Evolutionary conservation across 2,329 filamentous ascomycete species (phyloP), one percentile per base, ranked within the genome.

Genomic region (Penicillium expansum): DNA sequence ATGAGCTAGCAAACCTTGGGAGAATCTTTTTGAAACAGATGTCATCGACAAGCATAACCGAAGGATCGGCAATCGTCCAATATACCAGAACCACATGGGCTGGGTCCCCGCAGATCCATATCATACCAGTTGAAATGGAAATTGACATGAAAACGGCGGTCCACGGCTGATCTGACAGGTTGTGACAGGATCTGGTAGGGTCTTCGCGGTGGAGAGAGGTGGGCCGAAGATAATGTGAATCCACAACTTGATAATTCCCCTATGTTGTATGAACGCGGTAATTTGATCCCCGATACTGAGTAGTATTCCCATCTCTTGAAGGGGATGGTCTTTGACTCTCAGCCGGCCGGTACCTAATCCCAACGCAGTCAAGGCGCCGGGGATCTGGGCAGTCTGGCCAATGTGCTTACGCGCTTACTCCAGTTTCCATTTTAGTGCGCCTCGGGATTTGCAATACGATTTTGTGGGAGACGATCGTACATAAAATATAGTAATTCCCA

Each of bases 21-120:
- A 29, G 8, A 29, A 29, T 29, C 27, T 29, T 6, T 6, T 59
- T 54, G 58, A 61, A 56, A 56, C 47, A 52, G 55, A 66, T 66
- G 56, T 48, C 58, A 58, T 41, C 55, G 48, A 48, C 48, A 39
- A 51, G 48, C 30, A 60, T 51, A 64, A 49, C 58, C 58, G 57
- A 65, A 61, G 43, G 67, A 69, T 69, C 68, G 61, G 66, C 66
- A 65, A 60, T 64, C 61, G 57, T 63, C 59, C 65, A 66, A 24
- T 24, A 24, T 32, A 24, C 64, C 54, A 68, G 68, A 67, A 49
- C 52, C 52, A 54, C 44, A 56, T 54, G 55, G 57, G 38, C 48
- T 55, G 42, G 54, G 52, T 51, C 54, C 56, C 57, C 51, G 55
- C 54, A 54, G 55, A 58, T 64, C 61, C 50, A 52, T 50, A 48